These are phyloP conservation scores for Persicaria maculosa DNA, from an alignment of 148 eudicot species.

Conservation along the genomic window DNA sequence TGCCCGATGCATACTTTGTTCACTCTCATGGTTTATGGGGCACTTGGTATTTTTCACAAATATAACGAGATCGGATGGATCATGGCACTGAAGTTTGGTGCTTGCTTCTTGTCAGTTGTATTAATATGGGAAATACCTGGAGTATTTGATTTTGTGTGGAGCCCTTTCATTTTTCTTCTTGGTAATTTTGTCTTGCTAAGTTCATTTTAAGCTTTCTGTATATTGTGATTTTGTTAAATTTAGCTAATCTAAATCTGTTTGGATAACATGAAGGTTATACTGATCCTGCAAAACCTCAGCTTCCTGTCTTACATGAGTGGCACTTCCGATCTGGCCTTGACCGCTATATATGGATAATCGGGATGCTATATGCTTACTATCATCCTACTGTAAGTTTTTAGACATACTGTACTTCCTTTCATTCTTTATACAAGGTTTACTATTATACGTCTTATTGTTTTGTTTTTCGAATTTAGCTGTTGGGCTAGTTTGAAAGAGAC, in stretches of 20 bases:
- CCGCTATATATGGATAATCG: conserved; percentile 96
- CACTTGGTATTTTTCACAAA: conserved; percentile 74
- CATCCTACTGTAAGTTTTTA: conserved; percentile 70
- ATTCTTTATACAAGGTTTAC: background rate
- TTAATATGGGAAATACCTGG: conserved; percentile 93
- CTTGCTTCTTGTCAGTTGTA: conserved; percentile 78
- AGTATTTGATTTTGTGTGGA: conserved; percentile 77
- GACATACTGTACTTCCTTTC: background rate
- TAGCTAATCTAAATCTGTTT: background rate
- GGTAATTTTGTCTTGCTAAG: conserved; percentile 33
- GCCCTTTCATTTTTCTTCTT: conserved; percentile 73
- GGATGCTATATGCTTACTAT: conserved; percentile 93
- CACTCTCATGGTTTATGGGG: conserved; percentile 97
- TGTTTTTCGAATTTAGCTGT: background rate
- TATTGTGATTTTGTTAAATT: conserved; percentile 5
- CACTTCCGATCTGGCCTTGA: conserved; percentile 96
- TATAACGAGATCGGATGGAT: conserved; percentile 68
- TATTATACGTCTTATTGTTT: background rate
- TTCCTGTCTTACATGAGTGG: conserved; percentile 74
- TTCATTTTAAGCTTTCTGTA: conserved; percentile 12
- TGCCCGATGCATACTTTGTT: conserved; percentile 99
- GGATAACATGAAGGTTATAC: conserved; percentile 43
- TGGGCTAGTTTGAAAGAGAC: background rate
- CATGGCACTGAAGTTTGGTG: conserved; percentile 62
- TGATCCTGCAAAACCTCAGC: conserved; percentile 70